Evolutionary conservation across 31 red algal species (phyloP), one percentile per base, ranked within the genome.

Genomic region (Endocladia muricata): DNA sequence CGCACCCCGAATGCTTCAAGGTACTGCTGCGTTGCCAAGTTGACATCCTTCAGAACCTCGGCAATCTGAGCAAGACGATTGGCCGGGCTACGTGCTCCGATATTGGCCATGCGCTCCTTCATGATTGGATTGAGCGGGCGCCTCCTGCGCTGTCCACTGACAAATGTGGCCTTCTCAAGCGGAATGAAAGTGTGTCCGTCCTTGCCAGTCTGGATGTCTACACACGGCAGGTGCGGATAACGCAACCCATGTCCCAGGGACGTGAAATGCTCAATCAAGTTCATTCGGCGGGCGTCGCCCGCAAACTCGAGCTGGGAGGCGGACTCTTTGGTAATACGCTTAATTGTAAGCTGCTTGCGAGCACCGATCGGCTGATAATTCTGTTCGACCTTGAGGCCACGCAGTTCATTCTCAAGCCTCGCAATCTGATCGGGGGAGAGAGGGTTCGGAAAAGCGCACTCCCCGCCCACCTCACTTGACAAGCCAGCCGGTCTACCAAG

Each of bases 1-100:
- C 79, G 74, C 26, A 92, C 60, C 7, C 88, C 88, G 71, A 92
- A 92, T 33, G 79, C 81, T 30, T 73, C 22, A 0, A 92, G 41
- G 41, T 92, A 92, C 11, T 78, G 65, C 41, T 92, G 61, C 5
- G 73, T 84, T 4, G 65, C 33, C 34, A 58, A 37, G 29, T 84
- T 79, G 0, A 84, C 80, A 13, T 85, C 52, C 29, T 75, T 30
- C 15, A 84, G 80, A 42, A 83, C 54, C 2, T 51, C 55, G 13
- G 63, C 54, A 21, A 92, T 80, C 67, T 62, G 7, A n/a, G 23
- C 40, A 64, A 84, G 44, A 26, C 88, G 70, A 37, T 56, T 32
- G 11, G 38, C 1, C 1, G 88, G 88, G 26, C 34, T 68, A 22
- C 76, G 64, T 13, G 74, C 61, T 6, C 71, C 79, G 34, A 84